A percentile compares a stretch with the other conserved stretches of the same genome.
These are phyloP conservation scores for Imleria badia DNA, from an alignment of 768 basidiomycete species.

Conservation along the genomic window DNA sequence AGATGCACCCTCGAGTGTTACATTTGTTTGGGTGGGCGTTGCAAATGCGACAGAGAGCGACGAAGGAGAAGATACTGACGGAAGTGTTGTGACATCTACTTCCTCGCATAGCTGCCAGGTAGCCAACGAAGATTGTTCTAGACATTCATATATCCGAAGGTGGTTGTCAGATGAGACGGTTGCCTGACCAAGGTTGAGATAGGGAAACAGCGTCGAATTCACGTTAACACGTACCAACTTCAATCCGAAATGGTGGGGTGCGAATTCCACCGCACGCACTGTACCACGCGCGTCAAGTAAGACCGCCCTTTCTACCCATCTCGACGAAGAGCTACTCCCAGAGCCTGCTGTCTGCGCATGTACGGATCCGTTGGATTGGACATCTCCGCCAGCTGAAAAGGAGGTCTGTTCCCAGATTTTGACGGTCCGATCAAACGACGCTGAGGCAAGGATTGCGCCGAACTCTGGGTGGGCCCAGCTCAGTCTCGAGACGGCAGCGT, in stretches of 20 bases:
- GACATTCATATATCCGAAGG: conserved; percentile 87
- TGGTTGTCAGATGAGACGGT: conserved; percentile 85
- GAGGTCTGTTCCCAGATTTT: conserved; percentile 85
- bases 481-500: conserved; percentile 81
- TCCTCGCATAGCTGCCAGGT: conserved; percentile 77
- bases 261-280: conserved; percentile 83
- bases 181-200: conserved; percentile 50
- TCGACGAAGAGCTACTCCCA: conserved; percentile 33
- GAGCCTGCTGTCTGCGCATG: conserved; percentile 10
- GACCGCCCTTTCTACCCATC: conserved; percentile 75
- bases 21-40: conserved; percentile 67
- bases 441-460: conserved; percentile 81
- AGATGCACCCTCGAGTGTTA: conserved; percentile 52
- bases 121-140: conserved; percentile 69
- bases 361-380: conserved; percentile 25
- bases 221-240: conserved; percentile 61
- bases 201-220: neutral
- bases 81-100: conserved; percentile 65
- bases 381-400: conserved; percentile 29
- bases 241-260: conserved; percentile 83
- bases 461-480: conserved; percentile 95
- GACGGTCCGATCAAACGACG: conserved; percentile 87
- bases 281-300: conserved; percentile 85
- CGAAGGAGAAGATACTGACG: conserved; percentile 40
- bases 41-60: conserved; percentile 59